Conservation (phyloP, 441 rosid species). For the Melastoma candidum region DNA sequence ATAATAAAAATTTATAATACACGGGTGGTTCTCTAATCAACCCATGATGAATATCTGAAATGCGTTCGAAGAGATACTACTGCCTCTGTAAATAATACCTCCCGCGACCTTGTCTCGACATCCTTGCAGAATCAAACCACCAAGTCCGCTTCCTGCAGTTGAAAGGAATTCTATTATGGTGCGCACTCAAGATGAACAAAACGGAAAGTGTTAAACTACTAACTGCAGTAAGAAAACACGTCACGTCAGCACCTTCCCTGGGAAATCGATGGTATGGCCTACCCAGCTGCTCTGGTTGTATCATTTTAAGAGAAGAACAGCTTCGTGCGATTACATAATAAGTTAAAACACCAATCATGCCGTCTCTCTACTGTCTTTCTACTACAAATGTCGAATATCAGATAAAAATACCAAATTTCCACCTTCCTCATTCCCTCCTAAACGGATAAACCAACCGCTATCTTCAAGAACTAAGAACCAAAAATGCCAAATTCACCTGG, state of each 20-base stretch:
- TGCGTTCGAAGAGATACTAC: constrained; percentile 14
- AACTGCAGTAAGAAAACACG: neutral
- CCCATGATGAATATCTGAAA: neutral
- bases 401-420: too few relatives aligned
- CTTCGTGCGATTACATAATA: too few relatives aligned
- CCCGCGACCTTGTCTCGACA: constrained; percentile 70
- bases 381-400: too few relatives aligned
- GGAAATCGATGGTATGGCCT: constrained; percentile 48
- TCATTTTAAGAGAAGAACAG: constrained; percentile 30
- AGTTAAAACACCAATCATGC: too few relatives aligned
- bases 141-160: constrained; percentile 54
- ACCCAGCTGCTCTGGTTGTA: constrained; percentile 60
- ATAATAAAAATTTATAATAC: too few relatives aligned
- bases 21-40: too few relatives aligned
- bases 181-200: constrained; percentile 4
- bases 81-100: constrained; percentile 40
- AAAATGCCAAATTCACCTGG: too few relatives aligned
- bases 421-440: too few relatives aligned
- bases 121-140: constrained; percentile 87
- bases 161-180: constrained; percentile 5
- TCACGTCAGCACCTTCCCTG: constrained; percentile 35
- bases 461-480: too few relatives aligned
- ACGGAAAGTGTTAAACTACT: constrained; percentile 1
- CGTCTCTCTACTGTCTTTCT: too few relatives aligned
- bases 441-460: too few relatives aligned